Conservation (phyloP, 2,329 filamentous ascomycete species). For the Capronia americana region DNA sequence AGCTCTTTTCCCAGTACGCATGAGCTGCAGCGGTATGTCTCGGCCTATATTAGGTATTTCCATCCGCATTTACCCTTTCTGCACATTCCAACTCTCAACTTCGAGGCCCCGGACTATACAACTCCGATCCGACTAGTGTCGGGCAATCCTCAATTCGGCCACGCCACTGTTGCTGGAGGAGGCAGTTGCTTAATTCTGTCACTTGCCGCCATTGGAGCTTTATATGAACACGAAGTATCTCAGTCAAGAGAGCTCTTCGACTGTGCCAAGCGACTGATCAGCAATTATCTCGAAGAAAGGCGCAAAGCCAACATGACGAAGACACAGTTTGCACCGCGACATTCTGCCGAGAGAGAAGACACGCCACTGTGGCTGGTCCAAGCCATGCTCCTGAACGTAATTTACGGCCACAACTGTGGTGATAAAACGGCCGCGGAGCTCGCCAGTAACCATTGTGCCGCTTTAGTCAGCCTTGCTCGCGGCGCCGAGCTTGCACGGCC, state of each 20-base stretch:
- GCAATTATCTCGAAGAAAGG: conserved; percentile 88
- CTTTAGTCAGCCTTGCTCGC: conserved; percentile 86
- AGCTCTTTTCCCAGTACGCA: conserved; percentile 76
- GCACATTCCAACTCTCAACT: conserved; percentile 88
- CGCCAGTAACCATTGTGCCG: conserved; percentile 88
- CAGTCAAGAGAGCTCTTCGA: conserved; percentile 87
- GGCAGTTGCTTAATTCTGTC: conserved; percentile 85
- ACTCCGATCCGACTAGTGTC: conserved; percentile 65
- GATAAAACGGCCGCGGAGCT: conserved; percentile 91
- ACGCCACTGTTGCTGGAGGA: conserved; percentile 69
- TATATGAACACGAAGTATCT: conserved; percentile 84
- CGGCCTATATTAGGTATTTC: conserved; percentile 88
- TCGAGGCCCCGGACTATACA: conserved; percentile 75
- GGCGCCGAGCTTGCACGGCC: conserved; percentile 77
- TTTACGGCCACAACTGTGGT: conserved; percentile 93
- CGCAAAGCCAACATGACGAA: conserved; percentile 80
- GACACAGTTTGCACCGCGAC: conserved; percentile 56
- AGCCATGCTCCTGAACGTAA: conserved; percentile 93
- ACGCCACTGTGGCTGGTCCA: conserved; percentile 94
- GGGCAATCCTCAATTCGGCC: conserved; percentile 57
- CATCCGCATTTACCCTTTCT: conserved; percentile 95
- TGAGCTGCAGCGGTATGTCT: conserved; percentile 88
- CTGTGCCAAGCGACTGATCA: conserved; percentile 93
- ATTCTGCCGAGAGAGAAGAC: conserved; percentile 51
- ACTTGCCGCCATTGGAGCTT: conserved; percentile 83